Conservation (phyloP, 1,284 basidiomycete species). For the Rhodotorula sp. region DNA sequence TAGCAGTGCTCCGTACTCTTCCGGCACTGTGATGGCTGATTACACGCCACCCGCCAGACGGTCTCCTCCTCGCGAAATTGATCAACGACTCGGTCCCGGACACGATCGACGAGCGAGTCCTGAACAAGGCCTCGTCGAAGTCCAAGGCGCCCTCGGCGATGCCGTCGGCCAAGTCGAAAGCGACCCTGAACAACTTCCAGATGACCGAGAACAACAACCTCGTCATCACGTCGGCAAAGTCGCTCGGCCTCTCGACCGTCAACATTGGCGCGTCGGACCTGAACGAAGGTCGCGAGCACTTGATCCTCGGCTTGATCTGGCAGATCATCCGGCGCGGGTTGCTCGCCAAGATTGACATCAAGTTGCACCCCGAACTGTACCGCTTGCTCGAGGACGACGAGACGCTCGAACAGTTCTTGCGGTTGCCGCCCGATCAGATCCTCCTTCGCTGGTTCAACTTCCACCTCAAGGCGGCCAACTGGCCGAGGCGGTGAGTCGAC, state of each 20-base stretch:
- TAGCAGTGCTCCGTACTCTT: background rate
- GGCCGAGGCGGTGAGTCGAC: slow-evolving; percentile 68
- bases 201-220: slow-evolving; percentile 99
- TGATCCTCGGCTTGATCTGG: slow-evolving; percentile 99
- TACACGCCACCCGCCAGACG: slow-evolving; percentile 58
- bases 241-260: slow-evolving; percentile 96
- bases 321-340: slow-evolving; percentile 94
- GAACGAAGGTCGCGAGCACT: slow-evolving; percentile 89
- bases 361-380: slow-evolving; percentile 95
- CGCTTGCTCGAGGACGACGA: slow-evolving; percentile 93
- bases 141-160: slow-evolving; percentile 35
- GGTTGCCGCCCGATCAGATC: slow-evolving; percentile 95
- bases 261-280: slow-evolving; percentile 95
- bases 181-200: slow-evolving; percentile 83
- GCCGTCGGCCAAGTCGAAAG: slow-evolving; percentile 29
- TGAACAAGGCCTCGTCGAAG: slow-evolving; percentile 83
- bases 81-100: slow-evolving; percentile 99
- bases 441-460: slow-evolving; percentile 98
- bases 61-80: slow-evolving; percentile 93
- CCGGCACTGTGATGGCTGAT: background rate
- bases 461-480: slow-evolving; percentile 92
- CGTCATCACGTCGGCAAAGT: slow-evolving; percentile 95
- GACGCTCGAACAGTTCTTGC: slow-evolving; percentile 90
- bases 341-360: slow-evolving; percentile 94
- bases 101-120: slow-evolving; percentile 96